Conservation (phyloP, 116 monocot species). For the Posidonia oceanica region DNA sequence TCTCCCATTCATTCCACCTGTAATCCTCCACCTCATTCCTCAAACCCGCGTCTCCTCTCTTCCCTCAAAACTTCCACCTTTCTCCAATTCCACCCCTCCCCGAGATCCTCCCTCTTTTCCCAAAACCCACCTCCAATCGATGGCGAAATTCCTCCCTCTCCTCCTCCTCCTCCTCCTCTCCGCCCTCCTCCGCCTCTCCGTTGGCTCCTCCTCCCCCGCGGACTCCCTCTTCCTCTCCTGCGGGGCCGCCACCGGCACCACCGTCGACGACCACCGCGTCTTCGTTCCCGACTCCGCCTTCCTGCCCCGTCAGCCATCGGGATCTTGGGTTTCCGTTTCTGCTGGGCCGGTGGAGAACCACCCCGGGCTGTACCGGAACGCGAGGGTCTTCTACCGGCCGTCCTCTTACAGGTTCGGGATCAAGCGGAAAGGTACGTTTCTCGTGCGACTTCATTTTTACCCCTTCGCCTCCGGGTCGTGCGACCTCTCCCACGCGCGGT, state of each 20-base stretch:
- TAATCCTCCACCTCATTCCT: too few relatives aligned
- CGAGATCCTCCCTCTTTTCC: neutral
- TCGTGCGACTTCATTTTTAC: slow-evolving; percentile 66
- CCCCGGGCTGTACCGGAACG: slow-evolving; percentile 30
- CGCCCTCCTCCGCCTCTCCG: slow-evolving; percentile 8
- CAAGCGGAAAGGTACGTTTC: slow-evolving; percentile 20
- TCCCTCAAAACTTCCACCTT: neutral
- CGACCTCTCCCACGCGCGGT: slow-evolving; percentile 38
- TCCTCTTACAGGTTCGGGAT: slow-evolving; percentile 44
- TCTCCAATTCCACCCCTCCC: neutral
- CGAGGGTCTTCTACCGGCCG: slow-evolving; percentile 41
- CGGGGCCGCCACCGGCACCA: slow-evolving; percentile 15
- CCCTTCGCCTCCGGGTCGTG: slow-evolving; percentile 29
- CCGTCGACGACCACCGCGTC: slow-evolving; percentile 20
- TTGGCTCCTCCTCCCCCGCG: slow-evolving; percentile 14
- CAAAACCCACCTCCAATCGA: neutral
- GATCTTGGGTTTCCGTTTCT: slow-evolving; percentile 7
- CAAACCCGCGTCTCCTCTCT: too few relatives aligned
- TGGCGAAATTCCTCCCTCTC: slow-evolving; percentile 1
- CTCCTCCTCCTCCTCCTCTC: slow-evolving; percentile 12
- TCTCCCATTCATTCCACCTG: too few relatives aligned
- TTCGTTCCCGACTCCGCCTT: slow-evolving; percentile 31
- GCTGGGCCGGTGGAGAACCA: neutral
- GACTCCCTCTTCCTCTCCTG: slow-evolving; percentile 34
- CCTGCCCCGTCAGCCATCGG: slow-evolving; percentile 12